Evolutionary conservation across 2,329 filamentous ascomycete species (phyloP), one percentile per base, ranked within the genome.

Genomic region (Colletotrichum tabaci): DNA sequence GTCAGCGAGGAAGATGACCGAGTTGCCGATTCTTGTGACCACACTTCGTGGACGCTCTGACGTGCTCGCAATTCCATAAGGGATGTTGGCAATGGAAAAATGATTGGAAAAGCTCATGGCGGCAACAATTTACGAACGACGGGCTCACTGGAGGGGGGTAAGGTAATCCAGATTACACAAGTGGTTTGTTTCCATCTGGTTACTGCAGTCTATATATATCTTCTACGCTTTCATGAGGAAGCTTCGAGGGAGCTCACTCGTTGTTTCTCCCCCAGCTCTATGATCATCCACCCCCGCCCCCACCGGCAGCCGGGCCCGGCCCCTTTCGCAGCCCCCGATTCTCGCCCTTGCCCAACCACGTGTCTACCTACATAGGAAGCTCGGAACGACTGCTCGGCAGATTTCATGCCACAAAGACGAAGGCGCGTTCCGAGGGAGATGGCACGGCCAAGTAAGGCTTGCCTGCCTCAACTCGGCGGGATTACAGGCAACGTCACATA

Each of bases 401-500:
- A 40, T 23, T 40, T 55, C 9, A 47, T 42, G 55, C 53, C 63
- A 40, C n/a, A 15, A 10, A 23, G 15, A 16, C n/a, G 26, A 18
- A 35, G 5, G 21, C 42, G 7, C 5, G 26, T 30, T 30, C 9
- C 42, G 13, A 21, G 7, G 6, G 42, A 9, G 15, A 12, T 15
- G 42, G 13, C 18, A 10, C 21, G 7, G 38, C 9, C 26, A 30
- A 26, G 26, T 35, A 7, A 10, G 7, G 35, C 10, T 13, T 7
- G 18, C 10, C 53, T 21, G 6, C 38, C 18, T 55, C 26, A 67
- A 16, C 63, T 30, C 12, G 40, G 40, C 7, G 87, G 87, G 64
- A 90, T 86, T 26, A 90, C 76, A 0, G 88, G 88, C 58, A 90
- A 75, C 0, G 81, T 84, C 15, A 90, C 78, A 75, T 85, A 90